A percentile compares a stretch with the other conserved stretches of the same genome.
Evolutionary conservation across 2,329 filamentous ascomycete species (phyloP).

Genomic region (Sporothrix humicola): DNA sequence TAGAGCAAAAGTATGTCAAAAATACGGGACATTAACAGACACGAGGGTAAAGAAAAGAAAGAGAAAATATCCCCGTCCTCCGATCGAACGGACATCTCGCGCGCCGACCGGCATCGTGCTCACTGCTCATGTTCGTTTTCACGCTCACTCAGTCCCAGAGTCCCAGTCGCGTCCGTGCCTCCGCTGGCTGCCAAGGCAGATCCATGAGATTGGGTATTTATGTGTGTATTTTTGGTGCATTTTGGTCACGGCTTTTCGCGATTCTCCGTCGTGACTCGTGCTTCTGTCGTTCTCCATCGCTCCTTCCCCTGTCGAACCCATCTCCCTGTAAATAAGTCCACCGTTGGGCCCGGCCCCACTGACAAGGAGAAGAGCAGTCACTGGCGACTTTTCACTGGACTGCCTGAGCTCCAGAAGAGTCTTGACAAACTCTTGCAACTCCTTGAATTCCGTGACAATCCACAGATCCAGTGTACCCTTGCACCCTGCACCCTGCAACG

Average conservation of each 20-base stretch:
- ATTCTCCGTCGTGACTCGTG: not conserved
- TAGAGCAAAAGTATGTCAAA: too few species aligned
- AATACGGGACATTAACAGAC: too few species aligned
- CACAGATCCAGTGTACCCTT: not conserved
- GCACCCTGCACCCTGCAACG: not conserved
- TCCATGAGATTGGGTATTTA: not conserved
- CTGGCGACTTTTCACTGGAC: too few species aligned
- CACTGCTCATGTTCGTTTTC: too few species aligned
- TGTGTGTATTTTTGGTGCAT: not conserved
- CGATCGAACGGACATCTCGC: not conserved
- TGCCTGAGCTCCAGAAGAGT: too few species aligned
- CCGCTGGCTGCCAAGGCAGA: conserved; percentile 7
- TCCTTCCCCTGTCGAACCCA: not conserved
- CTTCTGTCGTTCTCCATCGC: not conserved
- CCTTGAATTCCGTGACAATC: not conserved
- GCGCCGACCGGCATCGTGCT: not conserved
- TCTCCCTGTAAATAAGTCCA: not conserved
- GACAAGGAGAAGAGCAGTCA: not conserved
- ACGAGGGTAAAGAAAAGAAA: not conserved
- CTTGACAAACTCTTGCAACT: not conserved
- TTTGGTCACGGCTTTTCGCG: not conserved
- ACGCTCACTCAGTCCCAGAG: too few species aligned
- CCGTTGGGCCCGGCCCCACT: not conserved
- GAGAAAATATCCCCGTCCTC: not conserved
- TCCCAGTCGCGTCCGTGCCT: not conserved